Conservation (phyloP, 2,329 filamentous ascomycete genomes). For the Cercospora berteroae region DNA sequence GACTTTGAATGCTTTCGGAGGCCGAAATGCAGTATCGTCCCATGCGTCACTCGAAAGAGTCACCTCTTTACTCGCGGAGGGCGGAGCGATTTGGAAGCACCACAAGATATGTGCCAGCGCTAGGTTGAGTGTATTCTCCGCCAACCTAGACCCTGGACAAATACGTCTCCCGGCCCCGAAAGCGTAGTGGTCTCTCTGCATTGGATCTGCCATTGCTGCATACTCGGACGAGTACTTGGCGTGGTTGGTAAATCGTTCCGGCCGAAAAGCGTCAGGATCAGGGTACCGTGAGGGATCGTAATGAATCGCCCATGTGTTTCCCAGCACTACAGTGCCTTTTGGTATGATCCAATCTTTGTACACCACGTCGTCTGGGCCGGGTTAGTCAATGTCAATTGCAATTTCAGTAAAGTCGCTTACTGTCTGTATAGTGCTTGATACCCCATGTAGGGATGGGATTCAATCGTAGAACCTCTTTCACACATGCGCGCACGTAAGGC, state of each 20-base stretch:
- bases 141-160: conserved; percentile 13
- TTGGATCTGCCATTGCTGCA: not conserved
- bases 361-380: conserved; percentile 27
- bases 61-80: not conserved
- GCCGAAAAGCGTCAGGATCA: conserved; percentile 11
- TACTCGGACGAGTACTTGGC: not conserved
- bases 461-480: conserved; percentile 38
- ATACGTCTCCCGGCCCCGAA: conserved; percentile 17
- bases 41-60: not conserved
- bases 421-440: not conserved
- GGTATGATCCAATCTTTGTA: conserved; percentile 21
- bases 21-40: not conserved
- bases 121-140: conserved; percentile 10
- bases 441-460: conserved; percentile 20
- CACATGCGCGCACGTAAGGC: conserved; percentile 32
- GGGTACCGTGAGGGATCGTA: conserved; percentile 13
- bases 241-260: conserved; percentile 12
- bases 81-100: not conserved
- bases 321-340: conserved; percentile 5
- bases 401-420: not conserved
- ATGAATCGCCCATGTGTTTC: conserved; percentile 11
- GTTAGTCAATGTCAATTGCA: conserved; percentile 35
- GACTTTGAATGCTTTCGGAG: not conserved
- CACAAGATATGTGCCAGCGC: conserved; percentile 5
- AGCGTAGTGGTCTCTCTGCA: conserved; percentile 11